Conservation (phyloP, 2,329 filamentous ascomycete species). For the Sporothrix brunneoviolacea region DNA sequence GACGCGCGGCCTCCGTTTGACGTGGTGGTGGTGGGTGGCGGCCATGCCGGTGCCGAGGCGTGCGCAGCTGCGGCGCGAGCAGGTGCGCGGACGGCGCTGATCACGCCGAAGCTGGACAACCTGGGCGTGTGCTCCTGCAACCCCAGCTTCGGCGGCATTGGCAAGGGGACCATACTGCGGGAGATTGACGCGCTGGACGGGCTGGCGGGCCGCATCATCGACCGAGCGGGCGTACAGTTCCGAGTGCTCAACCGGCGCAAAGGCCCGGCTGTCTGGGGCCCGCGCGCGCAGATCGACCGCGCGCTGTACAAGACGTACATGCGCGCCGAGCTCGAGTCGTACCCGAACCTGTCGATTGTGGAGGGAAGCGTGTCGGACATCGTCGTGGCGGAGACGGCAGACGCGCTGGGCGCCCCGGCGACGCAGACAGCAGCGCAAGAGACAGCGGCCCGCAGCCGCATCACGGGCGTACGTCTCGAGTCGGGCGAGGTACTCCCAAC, state of each 20-base stretch:
- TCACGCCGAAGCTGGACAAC: conserved; percentile 83
- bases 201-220: conserved; percentile 77
- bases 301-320: conserved; percentile 84
- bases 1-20: conserved; percentile 53
- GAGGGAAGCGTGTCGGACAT: conserved; percentile 91
- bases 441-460: conserved; percentile 45
- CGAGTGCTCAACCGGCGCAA: conserved; percentile 81
- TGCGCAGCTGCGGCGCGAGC: conserved; percentile 83
- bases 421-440: conserved; percentile 31
- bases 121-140: conserved; percentile 95
- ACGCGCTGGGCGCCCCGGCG: not conserved
- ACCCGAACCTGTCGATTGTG: conserved; percentile 72
- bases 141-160: conserved; percentile 95
- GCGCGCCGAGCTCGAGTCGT: conserved; percentile 73
- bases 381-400: conserved; percentile 54
- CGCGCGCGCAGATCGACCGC: conserved; percentile 91
- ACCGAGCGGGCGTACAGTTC: conserved; percentile 94
- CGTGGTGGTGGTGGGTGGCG: conserved; percentile 91
- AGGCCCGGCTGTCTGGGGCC: conserved; percentile 94
- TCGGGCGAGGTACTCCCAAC: conserved; percentile 79
- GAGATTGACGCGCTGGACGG: conserved; percentile 95
- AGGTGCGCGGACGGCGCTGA: conserved; percentile 79
- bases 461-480: conserved; percentile 79
- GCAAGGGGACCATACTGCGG: conserved; percentile 91
- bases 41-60: conserved; percentile 92